Conservation (phyloP, 129 eudicot species). For the Flaveria ramosissima region DNA sequence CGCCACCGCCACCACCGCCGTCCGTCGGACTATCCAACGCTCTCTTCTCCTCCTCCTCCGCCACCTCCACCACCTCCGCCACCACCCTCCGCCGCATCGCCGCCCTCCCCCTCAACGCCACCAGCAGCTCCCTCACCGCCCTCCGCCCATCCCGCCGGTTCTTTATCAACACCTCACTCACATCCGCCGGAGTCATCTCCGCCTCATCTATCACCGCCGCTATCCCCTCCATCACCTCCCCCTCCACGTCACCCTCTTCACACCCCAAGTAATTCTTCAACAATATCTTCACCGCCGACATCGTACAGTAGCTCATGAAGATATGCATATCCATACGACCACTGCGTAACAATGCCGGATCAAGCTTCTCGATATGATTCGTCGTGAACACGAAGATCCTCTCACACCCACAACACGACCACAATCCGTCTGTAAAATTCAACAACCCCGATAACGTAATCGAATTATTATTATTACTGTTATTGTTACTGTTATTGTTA, state of each 20-base stretch:
- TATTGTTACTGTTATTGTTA: neutral
- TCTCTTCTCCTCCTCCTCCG: conserved; percentile 80
- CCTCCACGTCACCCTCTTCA: conserved; percentile 48
- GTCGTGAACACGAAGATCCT: conserved; percentile 94
- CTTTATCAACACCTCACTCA: conserved; percentile 83
- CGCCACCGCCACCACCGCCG: conserved; percentile 35
- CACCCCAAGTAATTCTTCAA: conserved; percentile 71
- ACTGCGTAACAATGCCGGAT: conserved; percentile 87
- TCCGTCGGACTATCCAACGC: conserved; percentile 72
- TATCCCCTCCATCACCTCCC: conserved; percentile 38
- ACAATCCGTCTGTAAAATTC: conserved; percentile 90
- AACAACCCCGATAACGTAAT: conserved; percentile 82
- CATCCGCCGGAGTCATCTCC: conserved; percentile 96
- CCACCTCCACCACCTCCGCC: conserved; percentile 34
- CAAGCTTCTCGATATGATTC: conserved; percentile 87
- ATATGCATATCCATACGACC: conserved; percentile 99
- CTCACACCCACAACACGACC: conserved; percentile 97
- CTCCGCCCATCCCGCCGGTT: conserved; percentile 60
- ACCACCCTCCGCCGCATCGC: conserved; percentile 33
- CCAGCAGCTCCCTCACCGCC: conserved; percentile 69
- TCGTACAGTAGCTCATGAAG: conserved; percentile 69
- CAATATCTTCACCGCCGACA: conserved; percentile 60
- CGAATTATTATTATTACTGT: conserved; percentile 42
- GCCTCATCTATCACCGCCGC: conserved; percentile 59
- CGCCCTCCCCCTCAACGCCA: conserved; percentile 51